phyloP scores from a whole-genome alignment of 176 grass and related monocot genomes.

The Eragrostis nindensis region DNA sequence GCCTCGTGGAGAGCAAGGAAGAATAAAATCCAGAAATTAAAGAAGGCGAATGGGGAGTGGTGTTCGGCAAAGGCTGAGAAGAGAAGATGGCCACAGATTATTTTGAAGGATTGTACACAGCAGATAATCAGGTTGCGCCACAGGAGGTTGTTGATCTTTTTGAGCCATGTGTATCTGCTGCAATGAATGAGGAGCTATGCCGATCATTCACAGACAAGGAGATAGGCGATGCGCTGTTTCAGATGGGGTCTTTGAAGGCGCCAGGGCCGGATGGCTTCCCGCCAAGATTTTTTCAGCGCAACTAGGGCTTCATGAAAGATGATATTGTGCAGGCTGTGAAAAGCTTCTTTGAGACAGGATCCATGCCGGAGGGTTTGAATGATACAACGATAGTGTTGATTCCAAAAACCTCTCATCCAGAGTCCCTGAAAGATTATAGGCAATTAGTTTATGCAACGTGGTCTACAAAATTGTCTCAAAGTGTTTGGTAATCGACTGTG shows the following conservation, averaged over 20 bases:
- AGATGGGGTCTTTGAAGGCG: neutral
- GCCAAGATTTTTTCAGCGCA: neutral
- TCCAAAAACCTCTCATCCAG: neutral
- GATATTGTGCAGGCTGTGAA: neutral
- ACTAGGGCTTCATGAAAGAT: neutral
- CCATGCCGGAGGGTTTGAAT: neutral
- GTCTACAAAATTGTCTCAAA: neutral
- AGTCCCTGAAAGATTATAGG: neutral
- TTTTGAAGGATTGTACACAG: neutral
- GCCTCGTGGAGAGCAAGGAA: neutral
- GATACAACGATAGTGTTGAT: neutral
- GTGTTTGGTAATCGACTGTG: neutral
- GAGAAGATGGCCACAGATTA: fast-evolving
- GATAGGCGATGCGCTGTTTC: neutral
- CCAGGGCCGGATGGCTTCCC: neutral
- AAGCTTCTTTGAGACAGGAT: neutral
- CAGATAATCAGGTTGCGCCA: too few relatives aligned
- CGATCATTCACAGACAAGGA: neutral
- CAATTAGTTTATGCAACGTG: neutral
- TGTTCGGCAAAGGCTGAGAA: fast-evolving
- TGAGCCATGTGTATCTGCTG: too few relatives aligned
- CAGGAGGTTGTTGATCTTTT: too few relatives aligned
- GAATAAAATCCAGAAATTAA: neutral
- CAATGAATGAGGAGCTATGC: neutral
- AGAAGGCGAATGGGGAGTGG: fast-evolving